Base-by-base conservation (phyloP, 2,329 filamentous ascomycete genomes). In the Beauveria brongniartii region DNA sequence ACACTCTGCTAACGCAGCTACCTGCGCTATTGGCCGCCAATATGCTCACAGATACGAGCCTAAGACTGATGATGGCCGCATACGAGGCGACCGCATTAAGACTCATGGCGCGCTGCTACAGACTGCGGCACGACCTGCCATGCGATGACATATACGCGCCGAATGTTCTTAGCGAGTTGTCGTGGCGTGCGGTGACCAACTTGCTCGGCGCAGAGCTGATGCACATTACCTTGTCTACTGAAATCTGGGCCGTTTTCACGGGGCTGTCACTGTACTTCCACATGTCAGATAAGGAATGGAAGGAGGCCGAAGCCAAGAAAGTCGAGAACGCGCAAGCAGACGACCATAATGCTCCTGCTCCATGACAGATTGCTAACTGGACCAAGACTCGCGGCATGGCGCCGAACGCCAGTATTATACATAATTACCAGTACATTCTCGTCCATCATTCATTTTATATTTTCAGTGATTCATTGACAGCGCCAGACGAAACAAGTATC, bases 1-100 rank as follows among this genome's bases (percentile, higher is more conserved):
- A 80, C 52, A 84, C 78, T 6, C 69, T 77, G 50, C 73, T 85
- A 14, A 82, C 81, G 0, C 75, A 74, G 44, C 72, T 84, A 1
- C 81, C 82, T 7, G 75, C 78, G 0, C 67, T 83, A 5, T 64
- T 73, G 7, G 81, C 80, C 0, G 73, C 78, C 0, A 76, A 79
- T 47, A 74, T 82, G 3, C 69, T 83, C 28, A 74, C 79, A 0
- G 73, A 77, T 26, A 71, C 78, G 1, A 64, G 73, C 1, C 69
- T 76, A 0, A 74, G 79, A 37, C 53, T 82, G 7, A 30, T 79
- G 2, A 71, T 78, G 37, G 72, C 75, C 16, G 80, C 81, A 1
- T 69, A 78, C 37, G 82, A 84, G 55, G 76, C 78, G 0, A 68
- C 76, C 10, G 73, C 75, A 2, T 69, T 82, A 22, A 73, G 81